phyloP scores from a whole-genome alignment of 768 basidiomycete genomes.

The Boletus barrowsii region DNA sequence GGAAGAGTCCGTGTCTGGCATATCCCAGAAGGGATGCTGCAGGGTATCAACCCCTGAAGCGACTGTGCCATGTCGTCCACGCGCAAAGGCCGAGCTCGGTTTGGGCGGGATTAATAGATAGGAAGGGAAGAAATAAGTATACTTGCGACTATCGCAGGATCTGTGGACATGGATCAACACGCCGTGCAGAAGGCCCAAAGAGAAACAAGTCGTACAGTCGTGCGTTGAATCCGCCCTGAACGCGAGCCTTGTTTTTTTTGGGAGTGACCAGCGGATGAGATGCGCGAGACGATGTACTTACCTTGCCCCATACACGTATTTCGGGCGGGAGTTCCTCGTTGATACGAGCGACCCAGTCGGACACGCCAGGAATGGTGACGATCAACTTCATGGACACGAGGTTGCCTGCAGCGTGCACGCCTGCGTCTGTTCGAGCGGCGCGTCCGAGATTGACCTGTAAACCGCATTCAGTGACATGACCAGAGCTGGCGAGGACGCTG shows the following conservation, averaged over 20 bases:
- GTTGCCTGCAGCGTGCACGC: constrained; percentile 96
- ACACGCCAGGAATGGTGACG: constrained; percentile 63
- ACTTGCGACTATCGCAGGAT: constrained; percentile 91
- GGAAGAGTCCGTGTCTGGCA: constrained; percentile 33
- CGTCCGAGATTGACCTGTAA: constrained; percentile 78
- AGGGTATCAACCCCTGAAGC: constrained; percentile 12
- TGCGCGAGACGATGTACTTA: constrained; percentile 36
- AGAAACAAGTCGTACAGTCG: constrained; percentile 47
- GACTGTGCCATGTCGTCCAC: constrained; percentile 37
- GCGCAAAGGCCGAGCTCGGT: constrained; percentile 62
- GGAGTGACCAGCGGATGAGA: background rate
- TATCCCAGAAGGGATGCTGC: constrained; percentile 63
- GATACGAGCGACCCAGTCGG: constrained; percentile 66
- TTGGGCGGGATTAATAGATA: constrained; percentile 91
- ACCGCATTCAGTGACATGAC: background rate
- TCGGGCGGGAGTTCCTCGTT: constrained; percentile 89
- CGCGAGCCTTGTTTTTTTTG: constrained; percentile 46
- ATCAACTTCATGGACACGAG: constrained; percentile 92
- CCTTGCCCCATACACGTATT: constrained; percentile 90
- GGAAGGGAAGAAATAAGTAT: constrained; percentile 95
- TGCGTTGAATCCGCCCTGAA: constrained; percentile 81
- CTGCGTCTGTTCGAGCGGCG: constrained; percentile 94
- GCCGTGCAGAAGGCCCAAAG: background rate
- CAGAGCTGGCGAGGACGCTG: background rate
- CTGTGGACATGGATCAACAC: constrained; percentile 37